Evolutionary conservation across 768 basidiomycete species (phyloP), one percentile per base, ranked within the genome.

Genomic region (Rhodotorula babjevae): DNA sequence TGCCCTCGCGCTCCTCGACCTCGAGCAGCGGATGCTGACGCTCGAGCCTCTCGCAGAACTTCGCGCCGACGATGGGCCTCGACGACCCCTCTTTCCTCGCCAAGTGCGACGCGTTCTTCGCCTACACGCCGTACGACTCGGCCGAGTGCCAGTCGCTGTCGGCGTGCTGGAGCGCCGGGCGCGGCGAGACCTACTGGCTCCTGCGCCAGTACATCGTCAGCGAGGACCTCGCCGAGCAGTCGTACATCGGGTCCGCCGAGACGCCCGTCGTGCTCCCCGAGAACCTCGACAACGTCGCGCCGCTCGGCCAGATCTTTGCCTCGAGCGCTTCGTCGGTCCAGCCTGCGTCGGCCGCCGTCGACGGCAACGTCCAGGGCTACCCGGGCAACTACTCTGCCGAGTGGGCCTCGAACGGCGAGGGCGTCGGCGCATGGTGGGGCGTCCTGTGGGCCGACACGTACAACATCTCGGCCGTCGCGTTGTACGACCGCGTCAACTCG

Each of bases 41-140:
- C 36, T 33, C 23, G 29, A 23, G 2, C 29, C 12, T 31, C 46
- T 2, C 44, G 12, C 33, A 61, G 40, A 72, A 67, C 42, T 55
- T 67, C 49, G 61, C 71, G 47, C 71, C 76, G 2, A 76, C 69
- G 11, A 57, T 76, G 62, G 40, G 33, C 23, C 64, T 69, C 12
- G 49, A 33, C 4, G 64, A 61, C 42, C 12, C 61, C 16, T 16
- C 21, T 16, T 68, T 76, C 55, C 36, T 21, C 9, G 63, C 66
- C n/a, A 76, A 76, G 59, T 19, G 31, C 21, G 55, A 68, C 63
- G 76, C 76, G 10, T 76, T 76, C 69, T 76, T 73, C 53, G 61
- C 70, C 42, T 76, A 76, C 67, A 74, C 76, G 8, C 76, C 76
- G 15, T 76, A 61, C 64, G 76, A 76, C 70, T 46, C 47, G 6